Conservation (phyloP, 108 stramenopile genomes). For the Pseudonitzschia delicatissima region DNA sequence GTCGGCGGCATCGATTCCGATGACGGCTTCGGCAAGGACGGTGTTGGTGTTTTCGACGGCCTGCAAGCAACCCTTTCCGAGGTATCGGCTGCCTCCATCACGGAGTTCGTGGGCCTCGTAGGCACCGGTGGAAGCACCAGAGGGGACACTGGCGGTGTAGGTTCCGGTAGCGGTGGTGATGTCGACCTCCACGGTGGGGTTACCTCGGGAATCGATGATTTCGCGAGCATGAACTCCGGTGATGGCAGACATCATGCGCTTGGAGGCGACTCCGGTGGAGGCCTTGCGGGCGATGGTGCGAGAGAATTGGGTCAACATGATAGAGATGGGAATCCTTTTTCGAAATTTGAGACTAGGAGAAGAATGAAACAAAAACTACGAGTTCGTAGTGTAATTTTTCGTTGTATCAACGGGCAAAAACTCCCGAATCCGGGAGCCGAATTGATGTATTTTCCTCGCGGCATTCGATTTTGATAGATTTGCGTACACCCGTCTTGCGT, state of each 20-base stretch:
- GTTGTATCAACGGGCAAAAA: too few species aligned
- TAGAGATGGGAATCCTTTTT: neutral
- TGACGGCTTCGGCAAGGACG: constrained; percentile 84
- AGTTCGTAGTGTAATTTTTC: too few species aligned
- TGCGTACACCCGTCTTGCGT: too few species aligned
- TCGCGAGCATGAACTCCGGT: constrained; percentile 91
- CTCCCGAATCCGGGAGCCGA: too few species aligned
- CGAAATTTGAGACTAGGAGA: neutral
- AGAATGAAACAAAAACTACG: too few species aligned
- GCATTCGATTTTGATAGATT: too few species aligned
- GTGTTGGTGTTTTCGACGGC: constrained; percentile 97
- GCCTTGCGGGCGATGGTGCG: constrained; percentile 27
- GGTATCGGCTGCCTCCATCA: constrained; percentile 95
- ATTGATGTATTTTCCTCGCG: too few species aligned
- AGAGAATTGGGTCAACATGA: constrained; percentile 39
- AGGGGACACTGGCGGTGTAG: constrained; percentile 92
- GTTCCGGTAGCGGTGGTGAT: constrained; percentile 82
- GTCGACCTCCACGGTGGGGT: constrained; percentile 98
- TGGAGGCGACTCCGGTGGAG: constrained; percentile 16
- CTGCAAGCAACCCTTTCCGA: constrained; percentile 95
- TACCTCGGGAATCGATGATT: constrained; percentile 99
- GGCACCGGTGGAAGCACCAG: constrained; percentile 95
- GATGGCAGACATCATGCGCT: constrained; percentile 65
- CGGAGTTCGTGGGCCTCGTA: constrained; percentile 98
- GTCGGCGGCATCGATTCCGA: constrained; percentile 92